Evolutionary conservation across 768 basidiomycete genomes (phyloP).

Genomic region (Pulveroboletus sp.): DNA sequence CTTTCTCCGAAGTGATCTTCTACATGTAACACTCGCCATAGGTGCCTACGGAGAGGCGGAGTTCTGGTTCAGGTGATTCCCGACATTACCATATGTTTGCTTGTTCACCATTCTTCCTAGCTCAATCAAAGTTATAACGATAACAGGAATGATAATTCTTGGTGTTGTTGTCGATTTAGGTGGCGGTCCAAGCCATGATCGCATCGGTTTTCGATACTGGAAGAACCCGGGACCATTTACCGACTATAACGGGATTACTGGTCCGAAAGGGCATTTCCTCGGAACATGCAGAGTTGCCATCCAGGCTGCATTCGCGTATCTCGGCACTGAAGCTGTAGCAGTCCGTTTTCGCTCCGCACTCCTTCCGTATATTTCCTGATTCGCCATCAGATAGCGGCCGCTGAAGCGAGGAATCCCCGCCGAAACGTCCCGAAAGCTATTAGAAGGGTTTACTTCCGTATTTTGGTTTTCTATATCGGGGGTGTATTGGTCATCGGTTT

Average conservation of each 20-base stretch:
- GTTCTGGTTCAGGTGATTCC: constrained; percentile 41
- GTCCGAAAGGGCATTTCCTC: constrained; percentile 49
- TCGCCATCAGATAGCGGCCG: constrained; percentile 36
- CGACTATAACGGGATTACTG: constrained; percentile 37
- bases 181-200: constrained; percentile 49
- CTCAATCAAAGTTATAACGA: constrained; percentile 49
- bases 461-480: constrained; percentile 37
- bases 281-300: constrained; percentile 49
- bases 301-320: constrained; percentile 57
- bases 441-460: constrained; percentile 41
- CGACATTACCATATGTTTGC: neutral
- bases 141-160: constrained; percentile 38
- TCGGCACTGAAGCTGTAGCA: constrained; percentile 52
- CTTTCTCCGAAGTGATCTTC: neutral
- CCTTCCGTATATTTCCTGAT: neutral
- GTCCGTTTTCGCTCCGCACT: constrained; percentile 19
- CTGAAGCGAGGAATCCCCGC: constrained; percentile 49
- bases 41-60: constrained; percentile 42
- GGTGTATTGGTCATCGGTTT: constrained; percentile 47
- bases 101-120: constrained; percentile 14
- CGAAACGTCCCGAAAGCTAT: constrained; percentile 39
- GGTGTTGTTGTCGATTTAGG: constrained; percentile 47
- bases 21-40: neutral
- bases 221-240: constrained; percentile 53
- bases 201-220: constrained; percentile 45